Evolutionary conservation across 345 rosid genomes (phyloP), one percentile per base, ranked within the genome.

Genomic region (Murraya koenigii): DNA sequence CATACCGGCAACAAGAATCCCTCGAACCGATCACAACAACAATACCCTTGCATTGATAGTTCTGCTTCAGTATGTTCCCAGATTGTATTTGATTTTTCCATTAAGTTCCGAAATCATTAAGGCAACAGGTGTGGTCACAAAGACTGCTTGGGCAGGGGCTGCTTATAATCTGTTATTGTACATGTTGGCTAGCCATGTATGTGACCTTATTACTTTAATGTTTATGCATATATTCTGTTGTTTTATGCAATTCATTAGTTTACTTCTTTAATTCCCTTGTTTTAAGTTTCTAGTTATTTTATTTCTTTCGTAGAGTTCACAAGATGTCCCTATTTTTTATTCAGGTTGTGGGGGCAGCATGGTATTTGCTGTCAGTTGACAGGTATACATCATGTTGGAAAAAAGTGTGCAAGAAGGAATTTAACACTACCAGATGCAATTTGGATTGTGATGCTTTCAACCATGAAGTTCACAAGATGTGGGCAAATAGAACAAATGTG

Each of bases 111-210:
- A 92, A 81, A 91, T 95, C 47, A 85, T 92, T 70, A 95, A 92
- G 88, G 93, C 96, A 33, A 87, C 91, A 61, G 91, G 89, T 66
- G 92, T 95, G 2, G 94, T 93, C 76, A 88, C 96, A 5, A 89
- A 90, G 87, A 92, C 98, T 75, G 98, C 98, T 33, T 95, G 98
- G 98, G 95, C 98, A 33, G 97, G 97, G 55, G 98, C 98, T 79
- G 98, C 96, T 15, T 95, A 92, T 74, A 93, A 93, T 72, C 95
- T 95, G 82, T 79, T 92, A 73, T 78, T 95, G 23, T 93, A 84
- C 86, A 88, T 95, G 93, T 70, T 95, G 78, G 98, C 98, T 66
- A 91, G 98, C 81, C 98, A 95, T 87, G 98, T 93, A 88, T 14
- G 92, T 86, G 71, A 62, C 60, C 41, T 55, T 32, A 33, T 66